Evolutionary conservation across 2,329 filamentous ascomycete species (phyloP), one percentile per base, ranked within the genome.

Genomic region (Pleomassaria siparia): DNA sequence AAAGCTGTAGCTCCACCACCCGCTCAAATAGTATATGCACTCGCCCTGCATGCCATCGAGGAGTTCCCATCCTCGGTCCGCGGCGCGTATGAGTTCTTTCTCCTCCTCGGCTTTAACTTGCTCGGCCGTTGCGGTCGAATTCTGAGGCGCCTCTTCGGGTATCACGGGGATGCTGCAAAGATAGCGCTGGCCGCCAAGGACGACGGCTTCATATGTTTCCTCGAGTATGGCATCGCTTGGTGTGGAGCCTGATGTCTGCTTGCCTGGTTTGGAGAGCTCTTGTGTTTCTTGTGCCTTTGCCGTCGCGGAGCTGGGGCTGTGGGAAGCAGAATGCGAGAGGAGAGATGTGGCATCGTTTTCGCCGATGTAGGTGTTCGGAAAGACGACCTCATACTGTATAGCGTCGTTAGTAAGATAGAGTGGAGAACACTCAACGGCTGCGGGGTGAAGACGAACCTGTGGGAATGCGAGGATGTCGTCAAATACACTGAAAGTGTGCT

Each of bases 1-100:
- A 71, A 96, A 96, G 59, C 86, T 88, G 72, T 96, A 96, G 64
- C 88, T 94, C 91, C 91, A 96, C 91, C 91, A 96, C 0, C 91
- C 91, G 1, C 85, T 88, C 55, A 91, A 74, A 67, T 84, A 88
- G 74, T 92, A 95, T 54, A 96, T 81, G 70, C 91, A 96, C 42
- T 81, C 80, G 3, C 85, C 87, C 44, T 91, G 82, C 71, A 96
- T 86, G 21, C 85, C 84, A 54, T 82, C 81, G 42, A 96, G 76
- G 18, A 96, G 78, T 62, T 94, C 87, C 80, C 89, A 88, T 5
- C 91, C 91, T 40, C 84, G 85, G 25, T 83, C 80, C 1, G 86
- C 88, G 1, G 91, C 91, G 21, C 88, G 84, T 32, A 80, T 82
- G 9, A 95, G 80, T 70, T 96, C 91, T 53, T 86, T 87, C 51